Percentiles rank a stretch among this genome's conserved stretches.
Conservation (phyloP, 306 rosid genomes). For the Gynostemma pentaphyllum region DNA sequence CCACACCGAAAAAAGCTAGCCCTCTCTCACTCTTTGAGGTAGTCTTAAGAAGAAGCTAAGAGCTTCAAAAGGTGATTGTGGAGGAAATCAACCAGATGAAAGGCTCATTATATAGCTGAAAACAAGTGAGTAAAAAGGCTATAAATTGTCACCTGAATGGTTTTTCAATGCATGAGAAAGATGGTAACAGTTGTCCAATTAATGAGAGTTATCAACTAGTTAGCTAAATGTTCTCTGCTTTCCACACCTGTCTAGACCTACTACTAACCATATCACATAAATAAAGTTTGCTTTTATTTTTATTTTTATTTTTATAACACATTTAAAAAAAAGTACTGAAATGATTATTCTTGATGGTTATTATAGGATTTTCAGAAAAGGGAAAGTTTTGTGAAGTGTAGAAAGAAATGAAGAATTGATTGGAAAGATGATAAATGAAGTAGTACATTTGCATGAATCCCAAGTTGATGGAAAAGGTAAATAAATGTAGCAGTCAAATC, state of each 20-base stretch:
- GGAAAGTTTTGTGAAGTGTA: too few relatives aligned
- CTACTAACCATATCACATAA: not conserved
- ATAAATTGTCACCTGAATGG: not conserved
- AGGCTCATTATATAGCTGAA: slow-evolving; percentile 4
- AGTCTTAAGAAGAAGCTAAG: not conserved
- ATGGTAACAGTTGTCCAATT: not conserved
- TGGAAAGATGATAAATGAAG: not conserved
- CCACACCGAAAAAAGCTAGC: not conserved
- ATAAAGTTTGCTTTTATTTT: not conserved
- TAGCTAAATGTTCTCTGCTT: slow-evolving; percentile 3
- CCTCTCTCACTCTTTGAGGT: too few relatives aligned
- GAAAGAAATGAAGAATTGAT: not conserved
- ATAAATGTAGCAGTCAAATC: too few relatives aligned
- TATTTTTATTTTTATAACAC: not conserved
- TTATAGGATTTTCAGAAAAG: not conserved
- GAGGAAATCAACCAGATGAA: not conserved
- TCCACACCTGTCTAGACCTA: slow-evolving; percentile 5
- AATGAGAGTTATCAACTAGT: not conserved
- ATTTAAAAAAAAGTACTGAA: too few relatives aligned
- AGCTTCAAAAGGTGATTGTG: not conserved
- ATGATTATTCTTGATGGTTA: too few relatives aligned
- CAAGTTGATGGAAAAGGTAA: too few relatives aligned
- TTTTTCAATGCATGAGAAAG: not conserved
- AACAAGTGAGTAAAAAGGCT: not conserved
- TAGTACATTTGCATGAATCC: slow-evolving; percentile 1